Conservation (phyloP, 257 asterid genomes). For the Gentiana straminea region DNA sequence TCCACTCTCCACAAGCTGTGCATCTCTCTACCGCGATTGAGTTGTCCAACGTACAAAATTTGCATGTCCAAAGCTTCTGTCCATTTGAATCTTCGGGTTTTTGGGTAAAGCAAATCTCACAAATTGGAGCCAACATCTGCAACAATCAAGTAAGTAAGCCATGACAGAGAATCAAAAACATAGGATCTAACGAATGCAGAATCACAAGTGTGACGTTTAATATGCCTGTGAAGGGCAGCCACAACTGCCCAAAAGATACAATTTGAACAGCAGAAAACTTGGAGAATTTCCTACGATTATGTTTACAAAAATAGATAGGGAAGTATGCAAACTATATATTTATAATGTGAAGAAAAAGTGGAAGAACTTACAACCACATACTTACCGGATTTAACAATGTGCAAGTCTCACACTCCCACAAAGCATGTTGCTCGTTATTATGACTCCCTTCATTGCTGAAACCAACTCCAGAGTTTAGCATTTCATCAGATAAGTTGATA, state of each 20-base stretch:
- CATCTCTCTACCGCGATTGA: constrained; percentile 39
- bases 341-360: no score
- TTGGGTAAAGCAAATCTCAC: constrained; percentile 60
- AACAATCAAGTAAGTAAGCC: constrained; percentile 4
- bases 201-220: no score
- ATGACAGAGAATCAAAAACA: no score
- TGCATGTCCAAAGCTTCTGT: constrained; percentile 58
- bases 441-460: constrained; percentile 9
- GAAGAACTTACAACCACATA: not conserved
- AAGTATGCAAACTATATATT: no score
- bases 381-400: constrained; percentile 83
- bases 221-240: no score
- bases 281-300: no score
- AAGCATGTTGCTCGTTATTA: constrained; percentile 13
- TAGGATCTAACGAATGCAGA: no score
- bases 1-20: constrained; percentile 79
- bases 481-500: constrained; percentile 20
- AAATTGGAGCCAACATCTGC: constrained; percentile 44
- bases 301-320: no score
- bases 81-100: constrained; percentile 21
- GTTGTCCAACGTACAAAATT: constrained; percentile 74
- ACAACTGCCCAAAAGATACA: no score
- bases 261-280: no score
- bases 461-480: constrained; percentile 28
- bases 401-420: constrained; percentile 71